Evolutionary conservation across 805 yeast species (phyloP).

Genomic region (Wickerhamomyces queroliae): DNA sequence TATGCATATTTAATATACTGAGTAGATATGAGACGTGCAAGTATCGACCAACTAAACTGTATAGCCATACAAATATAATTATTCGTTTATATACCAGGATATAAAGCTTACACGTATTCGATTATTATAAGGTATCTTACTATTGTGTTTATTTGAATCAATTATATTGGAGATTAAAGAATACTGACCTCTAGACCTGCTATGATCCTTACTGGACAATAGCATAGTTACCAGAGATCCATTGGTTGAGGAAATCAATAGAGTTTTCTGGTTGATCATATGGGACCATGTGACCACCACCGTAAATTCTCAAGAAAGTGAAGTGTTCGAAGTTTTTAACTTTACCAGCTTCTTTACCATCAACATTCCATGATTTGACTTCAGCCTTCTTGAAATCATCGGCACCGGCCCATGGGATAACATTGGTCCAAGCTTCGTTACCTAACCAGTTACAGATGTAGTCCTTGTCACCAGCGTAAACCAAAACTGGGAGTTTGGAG

Average conservation of each 20-base stretch:
- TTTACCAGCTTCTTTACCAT: conserved; percentile 56
- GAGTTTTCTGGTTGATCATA: conserved; percentile 78
- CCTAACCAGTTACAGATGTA: conserved; percentile 97
- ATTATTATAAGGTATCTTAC: too few relatives aligned
- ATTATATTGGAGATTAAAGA: neutral
- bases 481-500: conserved; percentile 68
- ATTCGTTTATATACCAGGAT: too few relatives aligned
- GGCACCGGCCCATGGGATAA: conserved; percentile 59
- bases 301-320: conserved; percentile 78
- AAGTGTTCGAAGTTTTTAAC: conserved; percentile 62
- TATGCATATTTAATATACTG: too few relatives aligned
- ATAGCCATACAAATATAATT: too few relatives aligned
- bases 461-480: conserved; percentile 95
- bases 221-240: conserved; percentile 66
- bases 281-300: conserved; percentile 97
- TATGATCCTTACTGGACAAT: conserved; percentile 11
- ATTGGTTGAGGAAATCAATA: conserved; percentile 76
- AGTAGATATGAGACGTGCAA: too few relatives aligned
- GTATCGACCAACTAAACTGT: too few relatives aligned
- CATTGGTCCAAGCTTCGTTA: conserved; percentile 79
- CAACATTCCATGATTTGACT: conserved; percentile 40
- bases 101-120: too few relatives aligned
- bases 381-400: conserved; percentile 44
- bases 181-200: too few relatives aligned
- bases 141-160: neutral